Evolutionary conservation across 139 green algal genomes (phyloP).

Genomic region (Tetraselmis chui): DNA sequence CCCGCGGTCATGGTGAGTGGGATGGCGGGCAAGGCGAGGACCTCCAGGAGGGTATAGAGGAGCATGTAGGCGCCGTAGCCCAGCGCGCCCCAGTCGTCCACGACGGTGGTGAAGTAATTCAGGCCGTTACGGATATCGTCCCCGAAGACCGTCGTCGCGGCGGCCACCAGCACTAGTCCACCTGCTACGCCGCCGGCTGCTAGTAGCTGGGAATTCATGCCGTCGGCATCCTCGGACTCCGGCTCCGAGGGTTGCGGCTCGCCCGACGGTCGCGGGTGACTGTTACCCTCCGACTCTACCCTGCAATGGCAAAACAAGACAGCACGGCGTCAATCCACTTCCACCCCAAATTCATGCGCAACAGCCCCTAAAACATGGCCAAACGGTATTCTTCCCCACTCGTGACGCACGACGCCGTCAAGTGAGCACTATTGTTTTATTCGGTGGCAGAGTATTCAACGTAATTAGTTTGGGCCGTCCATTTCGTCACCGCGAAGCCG

Average conservation of each 20-base stretch:
- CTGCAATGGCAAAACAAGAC: not conserved
- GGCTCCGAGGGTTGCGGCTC: not conserved
- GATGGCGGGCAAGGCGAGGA: slow-evolving; percentile 69
- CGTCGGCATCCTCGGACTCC: not conserved
- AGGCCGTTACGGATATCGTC: slow-evolving; percentile 52
- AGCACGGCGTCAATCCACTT: not conserved
- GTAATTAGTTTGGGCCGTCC: too few relatives aligned
- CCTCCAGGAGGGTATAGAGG: slow-evolving; percentile 59
- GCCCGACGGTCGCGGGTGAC: not conserved
- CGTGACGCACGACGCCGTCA: not conserved
- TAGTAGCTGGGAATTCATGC: not conserved
- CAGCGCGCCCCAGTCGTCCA: slow-evolving; percentile 42
- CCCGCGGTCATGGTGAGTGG: slow-evolving; percentile 86
- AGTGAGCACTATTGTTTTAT: too few relatives aligned
- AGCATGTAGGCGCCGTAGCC: slow-evolving; percentile 63
- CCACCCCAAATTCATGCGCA: not conserved
- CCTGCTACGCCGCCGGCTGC: slow-evolving; percentile 18
- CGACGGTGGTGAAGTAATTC: slow-evolving; percentile 51
- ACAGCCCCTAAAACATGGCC: not conserved
- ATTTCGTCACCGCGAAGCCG: too few relatives aligned
- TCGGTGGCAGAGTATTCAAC: not conserved
- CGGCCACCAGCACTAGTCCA: slow-evolving; percentile 39
- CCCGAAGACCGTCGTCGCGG: slow-evolving; percentile 40
- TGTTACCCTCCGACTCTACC: not conserved
- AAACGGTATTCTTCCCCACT: too few relatives aligned